These are phyloP conservation scores for Tulasnella sp. DNA, from an alignment of 768 basidiomycete species.

Conservation along the genomic window DNA sequence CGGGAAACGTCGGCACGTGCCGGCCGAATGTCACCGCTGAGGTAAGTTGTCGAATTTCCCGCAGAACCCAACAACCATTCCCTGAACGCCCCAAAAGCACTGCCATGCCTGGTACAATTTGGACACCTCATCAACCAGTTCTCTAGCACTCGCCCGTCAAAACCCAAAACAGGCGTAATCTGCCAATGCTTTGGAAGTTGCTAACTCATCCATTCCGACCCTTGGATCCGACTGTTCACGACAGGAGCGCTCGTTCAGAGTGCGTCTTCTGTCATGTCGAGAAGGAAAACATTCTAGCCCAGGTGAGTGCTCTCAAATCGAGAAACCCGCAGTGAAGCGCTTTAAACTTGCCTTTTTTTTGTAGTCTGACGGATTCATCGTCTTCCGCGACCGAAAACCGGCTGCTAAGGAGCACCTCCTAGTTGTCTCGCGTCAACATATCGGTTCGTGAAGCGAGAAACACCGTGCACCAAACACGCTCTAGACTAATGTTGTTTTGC, in stretches of 20 bases:
- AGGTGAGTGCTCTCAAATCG: background rate
- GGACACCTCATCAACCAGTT: background rate
- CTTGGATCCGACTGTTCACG: background rate
- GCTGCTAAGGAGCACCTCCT: conserved; percentile 34
- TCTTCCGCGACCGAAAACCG: conserved; percentile 34
- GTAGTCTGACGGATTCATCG: background rate
- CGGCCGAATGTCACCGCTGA: background rate
- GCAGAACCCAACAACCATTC: background rate
- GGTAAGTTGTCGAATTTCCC: background rate
- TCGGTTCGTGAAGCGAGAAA: conserved; percentile 27
- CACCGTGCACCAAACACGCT: background rate
- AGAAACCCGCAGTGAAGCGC: background rate
- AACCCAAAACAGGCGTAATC: background rate
- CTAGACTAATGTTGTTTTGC: conserved; percentile 8
- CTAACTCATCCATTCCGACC: background rate
- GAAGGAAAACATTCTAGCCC: background rate
- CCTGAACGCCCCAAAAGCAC: background rate
- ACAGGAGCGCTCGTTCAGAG: background rate
- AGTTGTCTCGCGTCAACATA: conserved; percentile 34
- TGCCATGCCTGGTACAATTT: background rate
- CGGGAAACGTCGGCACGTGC: background rate
- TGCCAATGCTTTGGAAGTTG: background rate
- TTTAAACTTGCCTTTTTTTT: background rate
- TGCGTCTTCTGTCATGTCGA: background rate
- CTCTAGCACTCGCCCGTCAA: background rate